Base-by-base conservation (phyloP, 2,329 filamentous ascomycete genomes). In the Talaromyces sp. region DNA sequence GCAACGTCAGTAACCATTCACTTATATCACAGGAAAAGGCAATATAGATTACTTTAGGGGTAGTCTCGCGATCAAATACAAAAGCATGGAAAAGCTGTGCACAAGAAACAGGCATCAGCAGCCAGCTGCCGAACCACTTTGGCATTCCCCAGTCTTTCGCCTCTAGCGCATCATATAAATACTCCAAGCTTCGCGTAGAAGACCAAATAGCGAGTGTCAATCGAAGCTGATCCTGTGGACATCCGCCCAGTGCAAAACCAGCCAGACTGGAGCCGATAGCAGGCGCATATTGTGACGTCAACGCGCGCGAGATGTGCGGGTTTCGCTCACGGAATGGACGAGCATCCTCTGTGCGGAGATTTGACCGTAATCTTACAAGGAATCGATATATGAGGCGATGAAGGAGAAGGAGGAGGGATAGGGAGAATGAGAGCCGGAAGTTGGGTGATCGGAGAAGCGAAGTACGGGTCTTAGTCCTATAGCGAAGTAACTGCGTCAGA, bases 311-410 rank as follows among this genome's bases (percentile, higher is more conserved):
- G 11, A 91, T 84, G 16, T 84, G 83, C 0, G 92, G 92, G 65
- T 97, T 97, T 49, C 93, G 87, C 52, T 82, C 79, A 13, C 91
- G 84, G 73, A 97, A 97, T 0, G 90, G 87, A 49, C 83, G 82
- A 1, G 92, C 91, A 51, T 90, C 84, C n/a, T 90, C 83, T 32
- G 88, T 86, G 37, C 95, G 84, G 3, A 99, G 80, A 58, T 91
- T 90, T 1, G 83, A 80, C 43, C 93, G 87, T 39, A 97, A 78
- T 24, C 90, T 85, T 22, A 84, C 83, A 64, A 97, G 89, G 79
- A 97, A 96, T 54, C 93, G 90, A 75, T 93, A 91, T 22, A 97
- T 85, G 1, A 96, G 80, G 27, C 94, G 86, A 71, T 99, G 94
- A 56, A 96, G 84, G 39, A 97, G 84, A 17, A 97, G 82, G 58